These are phyloP conservation scores for Monosporascus ibericus DNA, from an alignment of 2,329 filamentous ascomycete species.

Conservation along the genomic window DNA sequence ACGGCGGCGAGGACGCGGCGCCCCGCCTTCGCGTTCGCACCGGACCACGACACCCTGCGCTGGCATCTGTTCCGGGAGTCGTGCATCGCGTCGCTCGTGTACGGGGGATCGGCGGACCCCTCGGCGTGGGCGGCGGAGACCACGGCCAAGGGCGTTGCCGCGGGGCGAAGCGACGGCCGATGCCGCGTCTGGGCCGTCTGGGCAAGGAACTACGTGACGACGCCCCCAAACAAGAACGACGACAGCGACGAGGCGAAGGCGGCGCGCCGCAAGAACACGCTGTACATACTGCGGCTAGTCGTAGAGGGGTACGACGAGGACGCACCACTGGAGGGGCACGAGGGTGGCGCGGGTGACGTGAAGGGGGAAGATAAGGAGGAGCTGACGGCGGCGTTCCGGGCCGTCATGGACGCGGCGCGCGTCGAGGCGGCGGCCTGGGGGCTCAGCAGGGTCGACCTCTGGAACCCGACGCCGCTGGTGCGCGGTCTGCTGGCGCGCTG, in stretches of 20 bases:
- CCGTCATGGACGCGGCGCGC: conserved; percentile 62
- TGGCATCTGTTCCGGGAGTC: conserved; percentile 82
- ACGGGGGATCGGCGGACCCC: conserved; percentile 23
- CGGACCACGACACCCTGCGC: conserved; percentile 59
- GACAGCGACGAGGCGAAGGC: conserved; percentile 35
- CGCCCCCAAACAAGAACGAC: no score
- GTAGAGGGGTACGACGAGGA: conserved; percentile 40
- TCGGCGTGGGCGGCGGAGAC: conserved; percentile 33
- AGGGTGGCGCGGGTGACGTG: no score
- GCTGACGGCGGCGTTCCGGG: conserved; percentile 48
- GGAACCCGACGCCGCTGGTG: conserved; percentile 66
- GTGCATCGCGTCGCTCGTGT: conserved; percentile 62
- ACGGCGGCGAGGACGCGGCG: conserved; percentile 29
- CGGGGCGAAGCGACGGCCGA: conserved; percentile 27
- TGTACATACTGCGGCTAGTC: conserved; percentile 65
- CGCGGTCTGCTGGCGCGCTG: conserved; percentile 38
- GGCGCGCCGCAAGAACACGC: conserved; percentile 51
- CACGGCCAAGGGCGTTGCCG: conserved; percentile 57
- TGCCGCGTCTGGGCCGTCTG: conserved; percentile 68
- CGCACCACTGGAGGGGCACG: conserved; percentile 6
- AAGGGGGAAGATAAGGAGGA: conserved; percentile 25
- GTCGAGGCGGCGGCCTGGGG: conserved; percentile 66
- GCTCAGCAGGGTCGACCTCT: conserved; percentile 66
- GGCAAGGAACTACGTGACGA: conserved; percentile 58
- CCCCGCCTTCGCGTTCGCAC: conserved; percentile 58